Evolutionary conservation across 1,284 basidiomycete species (phyloP).

Genomic region (Tylopilus orsonianus): DNA sequence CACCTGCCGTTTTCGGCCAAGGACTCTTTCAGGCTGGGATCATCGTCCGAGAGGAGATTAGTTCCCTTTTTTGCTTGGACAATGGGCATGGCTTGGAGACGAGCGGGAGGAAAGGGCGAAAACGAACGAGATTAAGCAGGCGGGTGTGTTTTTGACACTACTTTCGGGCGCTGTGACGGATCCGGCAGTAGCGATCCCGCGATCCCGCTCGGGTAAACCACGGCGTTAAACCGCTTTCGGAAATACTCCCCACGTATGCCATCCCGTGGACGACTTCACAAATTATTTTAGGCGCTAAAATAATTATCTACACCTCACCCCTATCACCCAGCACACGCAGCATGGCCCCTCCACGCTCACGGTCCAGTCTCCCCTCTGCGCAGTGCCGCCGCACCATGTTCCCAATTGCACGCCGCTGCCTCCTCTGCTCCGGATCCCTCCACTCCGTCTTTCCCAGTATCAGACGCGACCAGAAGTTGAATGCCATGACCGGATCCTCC

Average conservation of each 20-base stretch:
- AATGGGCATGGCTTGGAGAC: constrained; percentile 50
- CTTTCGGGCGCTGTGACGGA: not conserved
- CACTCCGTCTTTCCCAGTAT: constrained; percentile 49
- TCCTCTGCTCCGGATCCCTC: constrained; percentile 45
- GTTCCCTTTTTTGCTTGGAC: constrained; percentile 31
- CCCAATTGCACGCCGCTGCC: constrained; percentile 43
- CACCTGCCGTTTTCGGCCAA: constrained; percentile 59
- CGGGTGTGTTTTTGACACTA: not conserved
- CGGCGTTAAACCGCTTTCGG: not conserved
- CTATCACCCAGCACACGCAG: constrained; percentile 33
- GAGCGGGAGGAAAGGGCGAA: not conserved
- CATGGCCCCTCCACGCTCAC: constrained; percentile 34
- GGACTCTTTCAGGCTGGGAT: constrained; percentile 48
- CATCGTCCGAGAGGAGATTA: constrained; percentile 38
- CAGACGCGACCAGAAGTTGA: constrained; percentile 56
- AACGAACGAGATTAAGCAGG: not conserved
- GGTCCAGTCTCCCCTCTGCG: constrained; percentile 32
- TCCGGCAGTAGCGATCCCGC: not conserved
- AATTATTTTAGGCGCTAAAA: constrained; percentile 1
- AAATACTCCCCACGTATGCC: not conserved
- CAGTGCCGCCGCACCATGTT: constrained; percentile 34
- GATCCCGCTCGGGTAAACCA: not conserved
- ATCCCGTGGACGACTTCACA: not conserved
- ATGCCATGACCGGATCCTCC: constrained; percentile 51
- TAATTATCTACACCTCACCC: constrained; percentile 8